Base-by-base conservation (phyloP, 208 protist species). In the Strigomonas galati region DNA sequence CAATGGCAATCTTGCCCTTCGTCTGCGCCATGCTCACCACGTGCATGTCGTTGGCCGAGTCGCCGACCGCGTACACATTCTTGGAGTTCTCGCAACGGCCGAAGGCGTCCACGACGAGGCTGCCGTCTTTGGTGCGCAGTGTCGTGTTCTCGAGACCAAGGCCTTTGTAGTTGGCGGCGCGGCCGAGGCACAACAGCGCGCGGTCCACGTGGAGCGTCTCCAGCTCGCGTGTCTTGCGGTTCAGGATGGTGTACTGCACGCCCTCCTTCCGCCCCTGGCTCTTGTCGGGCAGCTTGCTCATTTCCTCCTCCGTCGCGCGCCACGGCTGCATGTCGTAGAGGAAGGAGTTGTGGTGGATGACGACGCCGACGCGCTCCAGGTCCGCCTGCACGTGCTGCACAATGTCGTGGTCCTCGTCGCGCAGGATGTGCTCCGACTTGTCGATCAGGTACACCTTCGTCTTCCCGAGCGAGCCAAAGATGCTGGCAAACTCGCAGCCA, bases 191-290 rank as follows among this genome's bases (percentile, higher is more conserved):
- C 30, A 94, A 57, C 35, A 94, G 79, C 9, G 85, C 88, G 1
- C 80, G 74, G 24, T 94, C 82, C 46, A 94, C 88, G n/a, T 89
- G 60, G 52, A 74, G 82, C 0, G 84, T 90, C 31, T 77, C 69
- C 48, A 91, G 63, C 66, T 78, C 51, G 35, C 71, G 60, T 9
- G 84, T 87, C 23, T 67, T 65, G 27, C 78, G 62, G 62, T 91
- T 60, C 76, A 85, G 82, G 40, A 93, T 76, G 32, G 84, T 91
- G 76, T 93, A 90, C 76, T 89, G 81, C 44, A 93, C 83, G n/a
- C 78, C 83, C 15, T 53, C 55, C 12, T 1, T 9, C 15, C 69
- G 72, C 32, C 57, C 19, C 58, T 62, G 37, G 37, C 37, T 43
- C 23, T 28, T 30, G n/a, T 43, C 51, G 7, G 27, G 35, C 58